Evolutionary conservation across 208 protist species (phyloP), one percentile per base, ranked within the genome.

Genomic region (Trypanosoma melophagium): DNA sequence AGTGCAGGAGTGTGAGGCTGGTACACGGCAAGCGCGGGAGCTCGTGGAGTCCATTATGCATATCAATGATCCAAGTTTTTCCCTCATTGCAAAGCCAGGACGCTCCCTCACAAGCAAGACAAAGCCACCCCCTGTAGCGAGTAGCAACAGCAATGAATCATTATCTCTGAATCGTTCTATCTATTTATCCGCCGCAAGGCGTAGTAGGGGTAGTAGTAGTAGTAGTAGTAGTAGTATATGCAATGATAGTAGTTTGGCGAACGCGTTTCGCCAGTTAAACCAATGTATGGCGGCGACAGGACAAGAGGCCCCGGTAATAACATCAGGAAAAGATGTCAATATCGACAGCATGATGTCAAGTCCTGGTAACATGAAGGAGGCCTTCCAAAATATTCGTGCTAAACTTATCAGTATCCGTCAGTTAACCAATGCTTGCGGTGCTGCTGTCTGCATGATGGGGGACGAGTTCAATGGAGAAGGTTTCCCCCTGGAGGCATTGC

Each of bases 391-490:
- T 13, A 44, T 71, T 14, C 44, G 25, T 21, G 12, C 28, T 12
- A 60, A 62, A 47, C 44, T 71, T 24, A 47, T 40, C 14, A 24
- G 25, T n/a, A 53, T 71, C 31, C 66, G 57, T 5, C 55, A 61
- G 8, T 28, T 66, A 19, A 66, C 59, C 21, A 63, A 73, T 51
- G 49, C 52, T 3, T 73, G 68, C 52, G 41, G 58, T 10, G 59
- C 52, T 47, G 58, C 59, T 31, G 45, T 73, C 4, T 45, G 19
- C 17, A 22, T 71, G 0, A 64, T 67, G 24, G 50, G 57, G 14
- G 57, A 64, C 25, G 47, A 66, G 7, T 61, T 69, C n/a, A 28
- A 50, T 4, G 70, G 71, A 12, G 69, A 60, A 55, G 71, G 59
- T 38, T 38, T 44, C 17, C 13, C 28, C 14, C 1, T 63, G 9